Evolutionary conservation across 805 yeast genomes (phyloP), one percentile per base, ranked within the genome.

Genomic region (Saccharomyces kudriavzevii): DNA sequence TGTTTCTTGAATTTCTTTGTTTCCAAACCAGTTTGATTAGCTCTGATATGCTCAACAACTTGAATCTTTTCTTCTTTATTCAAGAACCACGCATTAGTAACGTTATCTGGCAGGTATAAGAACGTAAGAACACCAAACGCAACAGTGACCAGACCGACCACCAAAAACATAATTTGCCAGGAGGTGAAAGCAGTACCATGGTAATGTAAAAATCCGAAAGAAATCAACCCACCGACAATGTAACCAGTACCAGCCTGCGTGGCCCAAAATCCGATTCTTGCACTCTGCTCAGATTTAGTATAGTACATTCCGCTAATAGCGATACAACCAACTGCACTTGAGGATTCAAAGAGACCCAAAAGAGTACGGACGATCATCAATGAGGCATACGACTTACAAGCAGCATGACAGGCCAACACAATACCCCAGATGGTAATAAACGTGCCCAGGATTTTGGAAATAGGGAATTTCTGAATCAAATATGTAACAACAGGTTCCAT

Each of bases 271-370:
- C 83, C 83, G 47, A 81, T 79, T 62, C 83, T 70, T 29, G 73
- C 70, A 43, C 77, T 69, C 61, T 79, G 83, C 56, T 80, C 83
- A 4, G 71, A 62, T 52, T 76, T 77, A 40, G 77, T 77, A 68
- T 81, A 84, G 69, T 81, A 84, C 85, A 81, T 81, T 27, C 85
- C 78, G 40, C 83, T 79, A 46, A 83, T 74, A 27, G 82, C 70
- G 52, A 81, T 74, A 49, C 81, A 74, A 0, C 84, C 82, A 1
- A 83, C 83, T 0, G 83, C 79, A 47, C 81, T 72, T 2, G 81
- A 75, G 1, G 81, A 67, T 61, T 82, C 86, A 57, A 80, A 79
- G 24, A 77, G 61, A 6, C 86, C 86, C 25, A 81, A 61, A 26
- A 81, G 64, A 4, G 79, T 71, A 53, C 86, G 68, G 1, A 78